Conservation (phyloP, 176 grass and related monocot genomes). For the Aegilops sharonensis region DNA sequence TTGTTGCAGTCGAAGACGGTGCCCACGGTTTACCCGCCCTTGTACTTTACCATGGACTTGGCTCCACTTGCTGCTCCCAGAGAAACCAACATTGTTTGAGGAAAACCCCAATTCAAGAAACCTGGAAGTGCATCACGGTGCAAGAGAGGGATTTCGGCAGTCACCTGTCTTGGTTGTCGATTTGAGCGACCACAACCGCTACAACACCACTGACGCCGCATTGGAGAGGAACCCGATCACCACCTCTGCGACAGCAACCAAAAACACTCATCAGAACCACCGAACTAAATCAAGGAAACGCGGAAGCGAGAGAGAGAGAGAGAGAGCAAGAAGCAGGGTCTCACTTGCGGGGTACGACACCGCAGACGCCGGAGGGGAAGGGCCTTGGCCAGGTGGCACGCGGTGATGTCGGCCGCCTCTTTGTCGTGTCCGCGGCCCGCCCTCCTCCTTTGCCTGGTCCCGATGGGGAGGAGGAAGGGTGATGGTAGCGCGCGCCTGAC, state of each 20-base stretch:
- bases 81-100: constrained; percentile 14
- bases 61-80: constrained; percentile 46
- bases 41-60: constrained; percentile 88
- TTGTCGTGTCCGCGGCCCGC: too few species aligned
- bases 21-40: constrained; percentile 91
- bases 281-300: background rate
- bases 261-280: background rate
- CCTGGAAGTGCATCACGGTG: background rate
- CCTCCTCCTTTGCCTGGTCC: too few species aligned
- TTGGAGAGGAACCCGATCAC: constrained; percentile 71
- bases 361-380: constrained; percentile 29
- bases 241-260: constrained; percentile 44
- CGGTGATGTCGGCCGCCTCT: too few species aligned
- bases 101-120: constrained; percentile 13
- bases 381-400: too few species aligned
- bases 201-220: constrained; percentile 53
- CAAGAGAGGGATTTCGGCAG: background rate
- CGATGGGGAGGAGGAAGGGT: too few species aligned
- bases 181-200: constrained; percentile 81
- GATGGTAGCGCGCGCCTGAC: too few species aligned
- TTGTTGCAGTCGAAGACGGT: constrained; percentile 97
- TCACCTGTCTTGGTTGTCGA: constrained; percentile 67
- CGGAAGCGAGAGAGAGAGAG: background rate
- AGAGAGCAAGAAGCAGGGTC: background rate
- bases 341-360: constrained; percentile 50